These are phyloP conservation scores for Saussurea involucrata DNA, from an alignment of 129 eudicot genomes.

Conservation along the genomic window DNA sequence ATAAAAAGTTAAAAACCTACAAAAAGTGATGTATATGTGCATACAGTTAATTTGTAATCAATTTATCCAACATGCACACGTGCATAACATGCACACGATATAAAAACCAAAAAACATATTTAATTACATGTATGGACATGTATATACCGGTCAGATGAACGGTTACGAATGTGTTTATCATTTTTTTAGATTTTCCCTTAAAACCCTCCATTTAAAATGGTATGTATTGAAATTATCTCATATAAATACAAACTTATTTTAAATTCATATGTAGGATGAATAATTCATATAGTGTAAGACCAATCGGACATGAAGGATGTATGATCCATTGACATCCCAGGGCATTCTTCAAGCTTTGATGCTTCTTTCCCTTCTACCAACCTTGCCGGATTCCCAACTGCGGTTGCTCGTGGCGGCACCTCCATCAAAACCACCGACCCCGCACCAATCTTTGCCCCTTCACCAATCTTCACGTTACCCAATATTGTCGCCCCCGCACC, in stretches of 20 bases:
- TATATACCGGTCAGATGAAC: too few relatives aligned
- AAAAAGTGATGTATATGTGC: too few relatives aligned
- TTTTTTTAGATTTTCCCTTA: too few relatives aligned
- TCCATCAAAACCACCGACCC: constrained; percentile 81
- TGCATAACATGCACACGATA: too few relatives aligned
- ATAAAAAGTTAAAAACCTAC: too few relatives aligned
- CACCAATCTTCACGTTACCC: constrained; percentile 74
- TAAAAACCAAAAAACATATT: too few relatives aligned
- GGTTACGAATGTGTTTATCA: too few relatives aligned
- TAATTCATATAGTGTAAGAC: constrained; percentile 57
- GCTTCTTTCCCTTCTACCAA: constrained; percentile 72
- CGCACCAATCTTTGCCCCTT: constrained; percentile 81
- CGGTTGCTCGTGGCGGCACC: constrained; percentile 79
- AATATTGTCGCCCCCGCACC: constrained; percentile 88
- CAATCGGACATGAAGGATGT: constrained; percentile 72
- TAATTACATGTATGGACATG: too few relatives aligned
- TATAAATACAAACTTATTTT: neutral
- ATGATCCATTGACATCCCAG: constrained; percentile 89
- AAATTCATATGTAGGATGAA: neutral
- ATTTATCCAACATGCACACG: too few relatives aligned
- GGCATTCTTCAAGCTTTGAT: constrained; percentile 53
- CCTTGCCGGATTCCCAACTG: constrained; percentile 93
- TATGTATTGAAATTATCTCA: neutral
- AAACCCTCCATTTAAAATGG: neutral
- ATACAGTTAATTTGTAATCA: too few relatives aligned